These are phyloP conservation scores for Candida silvatica DNA, from an alignment of 805 yeast species.

Conservation along the genomic window DNA sequence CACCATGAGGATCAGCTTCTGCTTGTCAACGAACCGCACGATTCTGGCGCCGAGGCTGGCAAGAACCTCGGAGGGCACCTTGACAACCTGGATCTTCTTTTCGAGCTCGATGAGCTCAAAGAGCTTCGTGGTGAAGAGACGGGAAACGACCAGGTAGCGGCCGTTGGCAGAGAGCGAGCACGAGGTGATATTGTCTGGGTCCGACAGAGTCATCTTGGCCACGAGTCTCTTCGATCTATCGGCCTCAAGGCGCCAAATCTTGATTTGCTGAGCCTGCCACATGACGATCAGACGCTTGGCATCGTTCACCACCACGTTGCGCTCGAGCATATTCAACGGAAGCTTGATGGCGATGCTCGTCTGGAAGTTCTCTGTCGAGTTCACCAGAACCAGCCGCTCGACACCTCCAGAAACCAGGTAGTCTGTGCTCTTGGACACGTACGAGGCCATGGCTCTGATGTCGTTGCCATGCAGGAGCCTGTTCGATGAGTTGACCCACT, in stretches of 20 bases:
- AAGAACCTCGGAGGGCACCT: constrained; percentile 36
- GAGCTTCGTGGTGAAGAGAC: constrained; percentile 58
- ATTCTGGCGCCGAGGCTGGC: constrained; percentile 44
- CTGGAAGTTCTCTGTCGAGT: constrained; percentile 57
- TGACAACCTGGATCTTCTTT: constrained; percentile 35
- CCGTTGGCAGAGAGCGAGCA: constrained; percentile 63
- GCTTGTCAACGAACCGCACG: constrained; percentile 36
- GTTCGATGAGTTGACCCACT: constrained; percentile 73
- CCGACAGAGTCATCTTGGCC: constrained; percentile 55
- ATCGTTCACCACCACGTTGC: constrained; percentile 30
- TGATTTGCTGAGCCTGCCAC: constrained; percentile 79
- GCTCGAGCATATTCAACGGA: constrained; percentile 31
- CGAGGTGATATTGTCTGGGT: constrained; percentile 71
- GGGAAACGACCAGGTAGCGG: constrained; percentile 59
- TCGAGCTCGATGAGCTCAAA: constrained; percentile 46
- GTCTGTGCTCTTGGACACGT: constrained; percentile 59
- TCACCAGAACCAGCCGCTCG: constrained; percentile 60
- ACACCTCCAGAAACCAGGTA: constrained; percentile 79
- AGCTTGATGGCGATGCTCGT: constrained; percentile 68
- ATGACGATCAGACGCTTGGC: constrained; percentile 46
- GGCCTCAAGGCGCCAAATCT: constrained; percentile 58
- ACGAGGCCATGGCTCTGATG: constrained; percentile 66
- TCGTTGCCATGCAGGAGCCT: constrained; percentile 83
- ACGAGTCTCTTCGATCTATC: constrained; percentile 45
- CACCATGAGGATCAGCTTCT: constrained; percentile 36